Conservation (phyloP, 495 filamentous ascomycete genomes). For the Cudoniella acicularis region DNA sequence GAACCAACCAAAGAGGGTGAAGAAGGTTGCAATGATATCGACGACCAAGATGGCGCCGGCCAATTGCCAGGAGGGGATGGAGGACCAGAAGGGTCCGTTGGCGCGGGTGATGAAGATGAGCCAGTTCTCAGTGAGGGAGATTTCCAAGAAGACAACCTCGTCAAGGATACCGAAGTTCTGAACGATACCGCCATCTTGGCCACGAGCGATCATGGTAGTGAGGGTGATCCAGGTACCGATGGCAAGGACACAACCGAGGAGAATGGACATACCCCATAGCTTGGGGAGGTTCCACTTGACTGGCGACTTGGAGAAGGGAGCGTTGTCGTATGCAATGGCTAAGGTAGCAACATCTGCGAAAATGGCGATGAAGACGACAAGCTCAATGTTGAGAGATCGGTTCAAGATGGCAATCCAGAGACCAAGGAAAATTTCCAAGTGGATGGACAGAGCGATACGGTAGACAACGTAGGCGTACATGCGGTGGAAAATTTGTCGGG, state of each 20-base stretch:
- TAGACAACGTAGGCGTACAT: conserved; percentile 98
- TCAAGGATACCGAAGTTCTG: conserved; percentile 83
- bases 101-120: conserved; percentile 94
- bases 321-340: conserved; percentile 91
- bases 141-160: conserved; percentile 82
- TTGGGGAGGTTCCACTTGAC: conserved; percentile 94
- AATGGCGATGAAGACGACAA: conserved; percentile 90
- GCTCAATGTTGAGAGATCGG: conserved; percentile 74
- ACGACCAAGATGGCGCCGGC: conserved; percentile 71
- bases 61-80: conserved; percentile 79
- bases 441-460: conserved; percentile 88
- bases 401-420: conserved; percentile 88
- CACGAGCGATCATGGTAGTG: conserved; percentile 68
- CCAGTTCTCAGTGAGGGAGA: conserved; percentile 92
- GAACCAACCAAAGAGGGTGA: conserved; percentile 81
- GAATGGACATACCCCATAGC: conserved; percentile 85
- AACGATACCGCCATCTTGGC: conserved; percentile 71
- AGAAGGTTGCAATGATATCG: conserved; percentile 77
- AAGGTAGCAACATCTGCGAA: conserved; percentile 93
- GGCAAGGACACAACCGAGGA: conserved; percentile 77
- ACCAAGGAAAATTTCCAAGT: conserved; percentile 85
- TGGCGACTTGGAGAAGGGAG: conserved; percentile 77
- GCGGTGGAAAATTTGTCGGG: conserved; percentile 92
- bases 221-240: conserved; percentile 80
- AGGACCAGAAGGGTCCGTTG: conserved; percentile 82